phyloP scores from a whole-genome alignment of 352 stramenopile genomes.

The Pelagophyceae sp. region DNA sequence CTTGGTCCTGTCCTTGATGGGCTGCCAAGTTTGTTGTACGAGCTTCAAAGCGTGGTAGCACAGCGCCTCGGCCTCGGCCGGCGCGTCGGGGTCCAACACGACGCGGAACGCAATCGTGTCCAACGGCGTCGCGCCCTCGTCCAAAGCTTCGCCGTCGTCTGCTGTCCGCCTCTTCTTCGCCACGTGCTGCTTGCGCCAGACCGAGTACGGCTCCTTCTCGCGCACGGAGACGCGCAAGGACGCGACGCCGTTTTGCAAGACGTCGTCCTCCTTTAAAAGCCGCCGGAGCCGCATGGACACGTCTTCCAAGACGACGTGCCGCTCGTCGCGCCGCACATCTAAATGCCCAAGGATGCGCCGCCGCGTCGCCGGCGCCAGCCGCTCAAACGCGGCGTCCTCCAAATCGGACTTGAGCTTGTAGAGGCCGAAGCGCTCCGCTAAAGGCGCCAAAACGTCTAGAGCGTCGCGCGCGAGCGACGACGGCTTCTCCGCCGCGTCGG shows the following conservation, averaged over 20 bases:
- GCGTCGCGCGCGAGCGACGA: slow-evolving; percentile 53
- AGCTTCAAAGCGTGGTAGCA: slow-evolving; percentile 56
- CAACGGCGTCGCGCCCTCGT: slow-evolving; percentile 32
- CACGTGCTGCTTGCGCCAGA: slow-evolving; percentile 49
- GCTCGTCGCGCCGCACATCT: slow-evolving; percentile 32
- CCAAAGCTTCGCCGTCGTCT: background rate
- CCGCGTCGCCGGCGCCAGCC: slow-evolving; percentile 48
- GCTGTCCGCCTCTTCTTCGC: background rate
- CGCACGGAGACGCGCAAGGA: slow-evolving; percentile 48
- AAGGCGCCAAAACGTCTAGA: slow-evolving; percentile 59
- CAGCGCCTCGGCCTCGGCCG: slow-evolving; percentile 36
- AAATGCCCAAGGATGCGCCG: slow-evolving; percentile 38
- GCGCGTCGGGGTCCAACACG: slow-evolving; percentile 44
- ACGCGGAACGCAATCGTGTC: slow-evolving; percentile 54
- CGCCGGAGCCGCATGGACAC: slow-evolving; percentile 44
- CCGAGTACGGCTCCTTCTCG: slow-evolving; percentile 58
- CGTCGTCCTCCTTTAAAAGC: slow-evolving; percentile 46
- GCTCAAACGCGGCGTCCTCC: slow-evolving; percentile 57
- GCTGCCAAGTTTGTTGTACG: slow-evolving; percentile 37
- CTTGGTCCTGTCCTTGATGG: slow-evolving; percentile 44
- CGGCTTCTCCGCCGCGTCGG: slow-evolving; percentile 4
- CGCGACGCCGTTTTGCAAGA: slow-evolving; percentile 43
- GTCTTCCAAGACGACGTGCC: slow-evolving; percentile 42
- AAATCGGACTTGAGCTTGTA: slow-evolving; percentile 67
- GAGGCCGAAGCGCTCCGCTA: slow-evolving; percentile 60